phyloP scores from a whole-genome alignment of 495 filamentous ascomycete genomes.

The Tuber microsphaerosporum region DNA sequence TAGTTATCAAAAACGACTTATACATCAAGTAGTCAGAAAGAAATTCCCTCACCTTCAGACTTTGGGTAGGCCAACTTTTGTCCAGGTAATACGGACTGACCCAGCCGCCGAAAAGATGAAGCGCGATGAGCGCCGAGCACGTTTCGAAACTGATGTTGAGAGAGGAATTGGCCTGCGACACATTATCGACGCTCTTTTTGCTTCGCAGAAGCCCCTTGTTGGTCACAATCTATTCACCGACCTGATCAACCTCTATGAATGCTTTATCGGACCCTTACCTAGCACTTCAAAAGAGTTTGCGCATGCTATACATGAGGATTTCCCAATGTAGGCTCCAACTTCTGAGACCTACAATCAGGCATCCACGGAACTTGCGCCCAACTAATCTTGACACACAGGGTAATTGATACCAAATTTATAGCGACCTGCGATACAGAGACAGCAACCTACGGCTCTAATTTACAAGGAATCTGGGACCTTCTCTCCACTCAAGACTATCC shows the following conservation, averaged over 20 bases:
- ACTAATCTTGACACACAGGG: constrained; percentile 20
- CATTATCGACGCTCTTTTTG: constrained; percentile 59
- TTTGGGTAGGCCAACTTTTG: constrained; percentile 29
- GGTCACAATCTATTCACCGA: constrained; percentile 76
- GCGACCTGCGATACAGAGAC: constrained; percentile 50
- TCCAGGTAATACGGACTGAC: constrained; percentile 45
- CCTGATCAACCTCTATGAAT: constrained; percentile 61
- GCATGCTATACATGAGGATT: constrained; percentile 49
- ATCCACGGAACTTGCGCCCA: background rate
- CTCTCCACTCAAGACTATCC: constrained; percentile 29
- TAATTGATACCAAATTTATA: constrained; percentile 76
- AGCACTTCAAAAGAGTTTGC: constrained; percentile 56
- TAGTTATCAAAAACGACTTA: constrained; percentile 55
- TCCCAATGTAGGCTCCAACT: constrained; percentile 48
- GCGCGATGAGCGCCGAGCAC: constrained; percentile 43
- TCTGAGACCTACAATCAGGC: background rate
- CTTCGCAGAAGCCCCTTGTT: constrained; percentile 47
- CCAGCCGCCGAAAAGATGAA: constrained; percentile 47
- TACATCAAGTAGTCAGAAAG: constrained; percentile 60
- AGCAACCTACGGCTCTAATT: constrained; percentile 46
- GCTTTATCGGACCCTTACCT: constrained; percentile 63
- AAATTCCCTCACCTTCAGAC: constrained; percentile 55
- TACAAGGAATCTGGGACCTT: constrained; percentile 43
- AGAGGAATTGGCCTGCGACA: constrained; percentile 59
- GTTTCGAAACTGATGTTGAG: constrained; percentile 46